Percentiles rank a stretch among this genome's conserved stretches.
These are phyloP conservation scores for Anisodus acutangulus DNA, from an alignment of 257 asterid genomes.

Conservation along the genomic window DNA sequence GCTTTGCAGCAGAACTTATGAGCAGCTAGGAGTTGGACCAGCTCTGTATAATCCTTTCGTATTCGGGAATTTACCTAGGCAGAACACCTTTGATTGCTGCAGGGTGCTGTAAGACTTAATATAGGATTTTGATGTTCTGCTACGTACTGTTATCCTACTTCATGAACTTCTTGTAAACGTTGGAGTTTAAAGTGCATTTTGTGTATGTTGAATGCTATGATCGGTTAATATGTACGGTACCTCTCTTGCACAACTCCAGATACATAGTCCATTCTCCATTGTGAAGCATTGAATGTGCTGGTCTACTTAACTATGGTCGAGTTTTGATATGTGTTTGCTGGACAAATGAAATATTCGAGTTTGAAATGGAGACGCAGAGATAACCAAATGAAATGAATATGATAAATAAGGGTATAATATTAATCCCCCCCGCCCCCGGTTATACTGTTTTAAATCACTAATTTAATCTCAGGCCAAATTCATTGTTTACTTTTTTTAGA, in stretches of 20 bases:
- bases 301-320: background rate
- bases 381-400: background rate
- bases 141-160: background rate
- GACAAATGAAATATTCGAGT: background rate
- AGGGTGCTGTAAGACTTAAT: constrained; percentile 18
- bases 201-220: constrained; percentile 22
- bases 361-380: background rate
- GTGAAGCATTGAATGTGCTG: background rate
- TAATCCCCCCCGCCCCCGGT: background rate
- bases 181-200: background rate
- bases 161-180: background rate
- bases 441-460: background rate
- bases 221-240: background rate
- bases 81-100: constrained; percentile 5
- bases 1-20: background rate
- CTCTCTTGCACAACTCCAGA: background rate
- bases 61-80: background rate
- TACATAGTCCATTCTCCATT: background rate
- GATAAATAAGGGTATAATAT: background rate
- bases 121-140: constrained; percentile 18
- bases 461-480: too few relatives aligned
- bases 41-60: background rate
- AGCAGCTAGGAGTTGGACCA: constrained; percentile 16
- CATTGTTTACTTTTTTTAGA: too few relatives aligned
- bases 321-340: background rate